Evolutionary conservation across 2,329 filamentous ascomycete species (phyloP).

Genomic region (Penicillium sp.): DNA sequence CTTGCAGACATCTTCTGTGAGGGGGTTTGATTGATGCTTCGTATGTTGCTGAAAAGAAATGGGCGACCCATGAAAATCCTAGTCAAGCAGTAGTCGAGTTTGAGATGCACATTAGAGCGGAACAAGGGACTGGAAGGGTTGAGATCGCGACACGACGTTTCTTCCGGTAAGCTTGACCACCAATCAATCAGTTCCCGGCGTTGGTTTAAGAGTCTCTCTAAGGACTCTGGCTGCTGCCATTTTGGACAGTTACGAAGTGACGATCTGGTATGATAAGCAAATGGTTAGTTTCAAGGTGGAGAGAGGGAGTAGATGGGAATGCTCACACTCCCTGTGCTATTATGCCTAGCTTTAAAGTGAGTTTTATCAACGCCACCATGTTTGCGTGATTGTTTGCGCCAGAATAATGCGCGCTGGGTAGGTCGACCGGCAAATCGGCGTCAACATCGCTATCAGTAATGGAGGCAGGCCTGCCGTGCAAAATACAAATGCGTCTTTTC

Average conservation of each 20-base stretch:
- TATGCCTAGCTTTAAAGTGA: constrained; percentile 39
- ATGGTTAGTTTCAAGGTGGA: constrained; percentile 19
- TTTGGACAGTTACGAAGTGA: constrained; percentile 36
- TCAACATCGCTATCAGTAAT: constrained; percentile 53
- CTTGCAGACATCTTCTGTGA: constrained; percentile 27
- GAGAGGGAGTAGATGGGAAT: not conserved
- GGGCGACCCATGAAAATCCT: constrained; percentile 53
- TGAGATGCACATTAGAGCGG: constrained; percentile 50
- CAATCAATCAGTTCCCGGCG: constrained; percentile 39
- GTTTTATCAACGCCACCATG: constrained; percentile 46
- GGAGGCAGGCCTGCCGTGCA: constrained; percentile 55
- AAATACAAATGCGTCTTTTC: constrained; percentile 51
- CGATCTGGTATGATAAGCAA: constrained; percentile 24
- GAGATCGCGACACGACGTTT: constrained; percentile 39
- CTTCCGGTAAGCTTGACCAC: constrained; percentile 39
- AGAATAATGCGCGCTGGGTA: constrained; percentile 36
- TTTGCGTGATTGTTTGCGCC: constrained; percentile 41
- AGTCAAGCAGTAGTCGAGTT: constrained; percentile 52
- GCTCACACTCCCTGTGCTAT: constrained; percentile 40
- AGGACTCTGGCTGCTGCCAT: constrained; percentile 37
- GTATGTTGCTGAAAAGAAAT: constrained; percentile 47
- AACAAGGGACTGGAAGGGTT: constrained; percentile 40
- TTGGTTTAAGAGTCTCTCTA: constrained; percentile 36
- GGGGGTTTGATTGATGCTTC: constrained; percentile 22
- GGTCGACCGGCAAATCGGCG: constrained; percentile 49